Evolutionary conservation across 257 asterid species (phyloP), one percentile per base, ranked within the genome.

Genomic region (Paulownia fortunei): DNA sequence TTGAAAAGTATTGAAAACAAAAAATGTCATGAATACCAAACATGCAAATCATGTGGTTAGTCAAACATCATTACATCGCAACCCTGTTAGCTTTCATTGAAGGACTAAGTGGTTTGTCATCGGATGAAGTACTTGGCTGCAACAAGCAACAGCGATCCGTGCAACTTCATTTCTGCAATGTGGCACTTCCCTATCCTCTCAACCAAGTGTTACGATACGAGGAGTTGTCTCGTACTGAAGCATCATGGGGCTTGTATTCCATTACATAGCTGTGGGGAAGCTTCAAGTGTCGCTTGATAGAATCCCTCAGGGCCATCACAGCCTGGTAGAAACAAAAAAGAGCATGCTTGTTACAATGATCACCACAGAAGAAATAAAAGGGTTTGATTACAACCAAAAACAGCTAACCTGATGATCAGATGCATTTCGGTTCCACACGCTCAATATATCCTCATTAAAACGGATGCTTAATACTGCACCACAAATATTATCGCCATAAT

Each of bases 391-490:
- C 19, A 73, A 62, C 23, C 10, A 47, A 77, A 32, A 51, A 69
- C 1, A 39, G 23, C 89, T 76, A 37, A 90, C 99, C 99, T 96
- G 98, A 72, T 93, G 82, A 86, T 96, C 98, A 64, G 97, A 89
- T 6, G 99, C 98, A 87, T 92, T 88, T 71, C 97, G 94, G 85
- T 93, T 96, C 99, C 99, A 96, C 62, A 96, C 97, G 42, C 99
- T 96, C 74, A 96, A 79, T 69, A 96, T 96, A 77, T 96, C 99
- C 93, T 96, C 99, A 18, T 92, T 96, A 83, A 93, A 92, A 66
- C 99, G 99, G 76, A 93, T 85, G 80, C 99, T 93, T 75, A 96
- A 51, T 13, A 96, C 99, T 19, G 94, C 98, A 75, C 99, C 98
- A 69, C 98, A 93, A 42, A 96, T 83, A 79, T 93, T 86, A 51